Evolutionary conservation across 345 rosid species (phyloP), one percentile per base, ranked within the genome.

Genomic region (Eutrema japonicum): DNA sequence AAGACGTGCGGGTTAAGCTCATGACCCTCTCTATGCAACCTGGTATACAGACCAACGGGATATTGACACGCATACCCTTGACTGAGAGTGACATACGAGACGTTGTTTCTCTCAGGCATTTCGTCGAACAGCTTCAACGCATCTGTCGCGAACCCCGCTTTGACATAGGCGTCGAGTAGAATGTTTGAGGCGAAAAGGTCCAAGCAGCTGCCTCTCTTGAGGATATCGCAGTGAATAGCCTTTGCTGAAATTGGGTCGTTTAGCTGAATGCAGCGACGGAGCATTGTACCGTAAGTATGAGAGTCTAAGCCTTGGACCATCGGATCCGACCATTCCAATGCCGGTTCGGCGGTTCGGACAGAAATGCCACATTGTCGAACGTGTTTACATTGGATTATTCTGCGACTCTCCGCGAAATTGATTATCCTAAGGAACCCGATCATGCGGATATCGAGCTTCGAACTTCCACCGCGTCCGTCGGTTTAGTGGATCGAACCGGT

Each of bases 1-100:
- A 95, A 88, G 27, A 77, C 96, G 74, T 90, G 86, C 1, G 89
- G 88, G 73, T 82, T 95, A 60, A 95, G 88, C 85, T 82, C 87
- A 53, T 88, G 91, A 16, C 96, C 92, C 30, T 89, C 96, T 64
- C 84, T 70, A 58, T 83, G 87, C 80, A 89, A 52, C 85, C 82
- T 80, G 7, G 57, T 41, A 67, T 83, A 87, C 81, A 87, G 73
- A 43, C 61, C 79, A 8, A 81, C 37, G 5, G 90, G 88, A 61
- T 87, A 84, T 52, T 41, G 27, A 77, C 78, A 83, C 52, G 27
- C 64, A 4, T 76, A 51, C 8, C 91, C 91, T 63, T 80, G 89
- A 66, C 66, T 77, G 45, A 89, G 70, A 59, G 91, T 95, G 49
- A 95, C 96, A 38, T 67, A 90, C 0, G 97, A 86, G 7, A 92